Percentiles rank a stretch among this genome's conserved stretches.
Evolutionary conservation across 257 asterid species (phyloP).

Genomic region (Penstemon newberryi): DNA sequence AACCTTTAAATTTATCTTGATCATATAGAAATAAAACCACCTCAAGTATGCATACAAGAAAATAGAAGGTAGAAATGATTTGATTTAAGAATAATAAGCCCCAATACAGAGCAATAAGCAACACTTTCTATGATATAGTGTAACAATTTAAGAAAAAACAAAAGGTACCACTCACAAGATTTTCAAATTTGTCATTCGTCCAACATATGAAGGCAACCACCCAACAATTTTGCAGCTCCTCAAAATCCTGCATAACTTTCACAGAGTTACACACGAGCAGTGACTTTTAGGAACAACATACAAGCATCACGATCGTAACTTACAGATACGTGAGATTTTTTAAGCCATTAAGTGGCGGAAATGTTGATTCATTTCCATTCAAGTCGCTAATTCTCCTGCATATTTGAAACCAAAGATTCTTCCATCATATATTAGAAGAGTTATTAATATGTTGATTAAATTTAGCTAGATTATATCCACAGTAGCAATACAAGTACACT

Average conservation of each 20-base stretch:
- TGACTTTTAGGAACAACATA: not conserved
- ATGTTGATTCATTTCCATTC: constrained; percentile 53
- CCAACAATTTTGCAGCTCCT: constrained; percentile 71
- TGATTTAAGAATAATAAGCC: not conserved
- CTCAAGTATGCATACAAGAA: not conserved
- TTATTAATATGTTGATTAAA: not conserved
- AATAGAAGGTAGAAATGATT: not conserved
- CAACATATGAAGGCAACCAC: constrained; percentile 50
- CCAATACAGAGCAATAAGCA: not conserved
- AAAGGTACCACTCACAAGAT: constrained; percentile 50
- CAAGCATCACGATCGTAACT: constrained; percentile 28
- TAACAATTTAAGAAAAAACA: constrained; percentile 5
- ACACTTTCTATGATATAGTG: not conserved
- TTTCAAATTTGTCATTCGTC: constrained; percentile 35
- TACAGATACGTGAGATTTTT: constrained; percentile 46
- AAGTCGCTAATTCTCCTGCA: constrained; percentile 80
- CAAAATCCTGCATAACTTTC: constrained; percentile 48
- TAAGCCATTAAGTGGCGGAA: constrained; percentile 44
- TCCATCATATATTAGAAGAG: not conserved
- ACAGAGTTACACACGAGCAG: constrained; percentile 14
- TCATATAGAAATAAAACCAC: not conserved
- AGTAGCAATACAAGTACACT: constrained; percentile 29
- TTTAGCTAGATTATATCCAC: not conserved
- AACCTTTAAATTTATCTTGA: not conserved
- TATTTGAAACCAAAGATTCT: not conserved